Percentiles rank a stretch among this genome's conserved stretches.
Evolutionary conservation across 306 rosid genomes (phyloP).

Genomic region (Parietaria judaica): DNA sequence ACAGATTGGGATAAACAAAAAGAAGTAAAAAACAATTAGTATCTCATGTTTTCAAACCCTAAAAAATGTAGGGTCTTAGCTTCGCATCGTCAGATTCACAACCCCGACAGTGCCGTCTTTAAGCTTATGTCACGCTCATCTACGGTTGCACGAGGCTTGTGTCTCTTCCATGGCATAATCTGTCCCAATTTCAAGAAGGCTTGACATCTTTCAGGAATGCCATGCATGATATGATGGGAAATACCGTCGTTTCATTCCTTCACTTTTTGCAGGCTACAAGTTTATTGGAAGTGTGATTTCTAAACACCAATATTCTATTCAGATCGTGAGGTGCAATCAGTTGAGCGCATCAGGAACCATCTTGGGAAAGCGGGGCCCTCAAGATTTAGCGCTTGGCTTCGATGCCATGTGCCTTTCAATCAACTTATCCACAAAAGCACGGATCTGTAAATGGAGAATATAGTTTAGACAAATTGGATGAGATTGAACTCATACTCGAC

Average conservation of each 20-base stretch:
- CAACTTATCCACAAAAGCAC: conserved; percentile 84
- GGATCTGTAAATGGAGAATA: conserved; percentile 54
- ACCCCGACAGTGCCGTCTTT: conserved; percentile 30
- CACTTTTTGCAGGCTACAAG: conserved; percentile 23
- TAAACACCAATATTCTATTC: conserved; percentile 17
- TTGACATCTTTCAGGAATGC: conserved; percentile 9
- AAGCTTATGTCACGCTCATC: conserved; percentile 16
- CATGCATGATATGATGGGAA: conserved; percentile 15
- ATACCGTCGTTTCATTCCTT: conserved; percentile 20
- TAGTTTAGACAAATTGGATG: conserved; percentile 21
- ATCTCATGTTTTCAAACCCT: conserved; percentile 40
- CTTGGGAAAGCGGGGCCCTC: conserved; percentile 25
- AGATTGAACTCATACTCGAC: not conserved
- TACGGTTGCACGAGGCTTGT: conserved; percentile 2
- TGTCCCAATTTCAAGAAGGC: conserved; percentile 16
- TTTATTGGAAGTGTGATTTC: conserved; percentile 14
- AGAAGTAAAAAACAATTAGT: conserved; percentile 37
- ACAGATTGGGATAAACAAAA: conserved; percentile 34
- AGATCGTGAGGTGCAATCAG: conserved; percentile 22
- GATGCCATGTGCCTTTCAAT: conserved; percentile 74
- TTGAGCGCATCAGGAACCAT: conserved; percentile 16
- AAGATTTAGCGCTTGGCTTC: conserved; percentile 43
- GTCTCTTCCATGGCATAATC: conserved; percentile 5
- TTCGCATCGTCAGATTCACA: conserved; percentile 33
- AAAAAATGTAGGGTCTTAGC: conserved; percentile 42